Base-by-base conservation (phyloP, 306 rosid genomes). In the Pachyrhizus erosus region DNA sequence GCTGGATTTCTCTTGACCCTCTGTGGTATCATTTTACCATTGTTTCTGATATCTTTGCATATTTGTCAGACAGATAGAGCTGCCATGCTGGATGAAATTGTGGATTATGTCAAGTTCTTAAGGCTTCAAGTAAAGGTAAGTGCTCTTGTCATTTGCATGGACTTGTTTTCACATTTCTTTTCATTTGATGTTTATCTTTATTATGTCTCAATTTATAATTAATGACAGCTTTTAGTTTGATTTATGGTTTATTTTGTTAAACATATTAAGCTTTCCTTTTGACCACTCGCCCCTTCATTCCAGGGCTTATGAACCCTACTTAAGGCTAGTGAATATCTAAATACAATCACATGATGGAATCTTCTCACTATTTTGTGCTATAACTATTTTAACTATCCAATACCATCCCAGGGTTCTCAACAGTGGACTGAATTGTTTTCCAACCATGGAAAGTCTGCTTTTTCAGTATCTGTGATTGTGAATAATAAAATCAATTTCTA, bases 51-150 rank as follows among this genome's bases (percentile, higher is more conserved):
- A 40, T 65, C 72, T 3, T 81, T 86, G n/a, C n/a, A n/a, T n/a
- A 33, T 82, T 40, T 49, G 62, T 78, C 90, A 96, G 99, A 93
- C 97, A 9, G 98, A 96, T 87, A 93, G 97, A 86, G 99, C 99
- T 76, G 99, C 96, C 66, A 96, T 96, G 99, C 89, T 96, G 12
- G 99, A 96, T 83, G 99, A 96, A 86, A 96, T 96, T 42, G 97
- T 93, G 86, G 99, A 96, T 90, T 96, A 96, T 67, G 99, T 96
- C 75, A 96, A 96, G 92, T 96, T 96, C 88, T 87, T 96, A 76
- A 92, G 93, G 87, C 99, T 96, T 81, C 99, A 96, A 89, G 99
- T 96, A 31, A 96, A 96, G 99, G 99, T 92, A 78, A 73, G 12
- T 69, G 52, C 65, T 67, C 80, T 54, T 84, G 75, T 69, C 54